phyloP scores from a whole-genome alignment of 1,139 yeast genomes.

The Yamadazyma conglobata region DNA sequence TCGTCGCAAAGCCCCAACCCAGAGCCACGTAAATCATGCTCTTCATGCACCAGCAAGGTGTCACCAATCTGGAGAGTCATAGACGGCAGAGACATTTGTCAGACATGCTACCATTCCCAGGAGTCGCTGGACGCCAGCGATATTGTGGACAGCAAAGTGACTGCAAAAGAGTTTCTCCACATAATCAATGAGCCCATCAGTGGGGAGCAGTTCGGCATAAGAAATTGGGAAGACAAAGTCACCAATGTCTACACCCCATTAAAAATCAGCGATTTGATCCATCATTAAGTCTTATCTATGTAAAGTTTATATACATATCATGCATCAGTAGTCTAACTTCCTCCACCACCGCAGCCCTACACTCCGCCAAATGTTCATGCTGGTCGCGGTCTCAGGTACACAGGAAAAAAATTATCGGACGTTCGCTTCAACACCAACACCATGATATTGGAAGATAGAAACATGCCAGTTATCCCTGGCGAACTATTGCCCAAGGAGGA shows the following conservation, averaged over 20 bases:
- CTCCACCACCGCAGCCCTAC: no score
- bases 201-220: constrained; percentile 34
- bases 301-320: no score
- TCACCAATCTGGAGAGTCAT: constrained; percentile 43
- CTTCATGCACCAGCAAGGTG: constrained; percentile 15
- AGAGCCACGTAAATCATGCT: no score
- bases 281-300: no score
- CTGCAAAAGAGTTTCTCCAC: constrained; percentile 18
- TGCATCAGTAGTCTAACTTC: not conserved
- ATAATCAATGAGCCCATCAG: constrained; percentile 29
- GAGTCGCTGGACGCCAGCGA: constrained; percentile 9
- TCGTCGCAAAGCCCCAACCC: not conserved
- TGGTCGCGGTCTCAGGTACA: no score
- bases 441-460: constrained; percentile 46
- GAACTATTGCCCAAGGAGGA: constrained; percentile 68
- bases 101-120: constrained; percentile 33
- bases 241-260: constrained; percentile 5
- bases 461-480: constrained; percentile 85
- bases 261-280: not conserved
- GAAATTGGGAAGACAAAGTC: constrained; percentile 26
- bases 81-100: constrained; percentile 21
- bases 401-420: no score
- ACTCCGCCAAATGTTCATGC: no score
- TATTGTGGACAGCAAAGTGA: constrained; percentile 8
- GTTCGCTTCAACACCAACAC: no score